Evolutionary conservation across 2,329 filamentous ascomycete species (phyloP).

Genomic region (Neonectria faginata): DNA sequence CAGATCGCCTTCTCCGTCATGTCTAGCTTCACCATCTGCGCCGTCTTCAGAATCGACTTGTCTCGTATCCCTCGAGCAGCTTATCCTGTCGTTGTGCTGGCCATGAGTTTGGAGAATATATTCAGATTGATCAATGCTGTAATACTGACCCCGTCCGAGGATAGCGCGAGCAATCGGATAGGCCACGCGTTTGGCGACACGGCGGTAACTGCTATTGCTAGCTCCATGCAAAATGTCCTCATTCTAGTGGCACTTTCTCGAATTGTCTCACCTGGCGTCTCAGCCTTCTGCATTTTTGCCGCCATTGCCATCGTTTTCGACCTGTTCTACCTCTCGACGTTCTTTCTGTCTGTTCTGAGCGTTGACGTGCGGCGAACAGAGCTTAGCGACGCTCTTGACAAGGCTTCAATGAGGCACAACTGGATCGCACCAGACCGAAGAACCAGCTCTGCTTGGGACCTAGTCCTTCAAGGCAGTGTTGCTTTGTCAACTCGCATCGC

Average conservation of each 20-base stretch:
- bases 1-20: constrained; percentile 80
- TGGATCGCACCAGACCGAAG: constrained; percentile 42
- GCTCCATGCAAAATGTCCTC: constrained; percentile 75
- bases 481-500: constrained; percentile 80
- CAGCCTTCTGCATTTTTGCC: constrained; percentile 81
- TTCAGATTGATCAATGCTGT: constrained; percentile 83
- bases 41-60: constrained; percentile 79
- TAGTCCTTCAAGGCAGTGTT: constrained; percentile 71
- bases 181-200: constrained; percentile 80
- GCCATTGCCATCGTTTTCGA: constrained; percentile 81
- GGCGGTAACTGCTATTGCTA: constrained; percentile 75
- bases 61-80: constrained; percentile 79
- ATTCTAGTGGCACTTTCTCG: constrained; percentile 75
- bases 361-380: constrained; percentile 83
- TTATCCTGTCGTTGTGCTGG: constrained; percentile 81
- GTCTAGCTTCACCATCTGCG: constrained; percentile 84
- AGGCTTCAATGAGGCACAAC: constrained; percentile 60
- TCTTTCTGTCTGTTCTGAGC: constrained; percentile 82
- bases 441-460: constrained; percentile 63
- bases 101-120: constrained; percentile 83
- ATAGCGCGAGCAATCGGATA: constrained; percentile 75
- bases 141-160: constrained; percentile 75
- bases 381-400: constrained; percentile 77
- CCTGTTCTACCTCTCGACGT: constrained; percentile 82
- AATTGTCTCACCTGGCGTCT: constrained; percentile 76